Evolutionary conservation across 805 yeast species (phyloP), one percentile per base, ranked within the genome.

Genomic region (Saccharomycopsis sp.): DNA sequence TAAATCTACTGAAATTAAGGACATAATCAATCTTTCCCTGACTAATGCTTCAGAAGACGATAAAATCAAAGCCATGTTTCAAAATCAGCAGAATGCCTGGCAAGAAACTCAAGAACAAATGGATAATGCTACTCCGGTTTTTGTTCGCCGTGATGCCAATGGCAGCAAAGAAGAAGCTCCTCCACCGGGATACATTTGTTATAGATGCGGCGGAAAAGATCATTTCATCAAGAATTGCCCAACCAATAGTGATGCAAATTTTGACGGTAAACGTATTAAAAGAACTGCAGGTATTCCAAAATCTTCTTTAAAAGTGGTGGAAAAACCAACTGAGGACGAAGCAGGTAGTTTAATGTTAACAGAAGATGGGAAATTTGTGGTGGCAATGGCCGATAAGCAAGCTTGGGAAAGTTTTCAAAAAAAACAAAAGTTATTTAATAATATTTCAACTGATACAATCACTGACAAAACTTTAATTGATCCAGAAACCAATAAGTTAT

Each of bases 211-310:
- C 37, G 85, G 83, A 21, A 84, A 86, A 59, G 92, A 86, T 42
- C 99, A 92, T 59, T 89, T 94, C 87, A 89, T 92, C 45, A 83
- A 82, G 55, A 85, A 87, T 52, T 92, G 99, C 65, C 98, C 99
- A 0, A 85, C 94, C 3, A 81, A 84, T 53, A 76, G 74, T 33
- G 97, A 89, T 60, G 96, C 96, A 2, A 83, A 76, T 51, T 87
- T 87, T 70, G 97, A 89, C 55, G 95, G 95, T 15, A 85, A 84
- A 54, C 70, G 94, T 46, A 81, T 92, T 36, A 81, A 84, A 52
- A 72, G 94, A 51, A 88, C 96, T 0, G 92, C 97, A 0, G 99
- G 99, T 78, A 92, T 92, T 54, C 99, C 99, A 2, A 82, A 80
- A 59, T 80, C 94, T 26, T 86, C 86, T 59, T 73, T 92, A 59